Base-by-base conservation (phyloP, 176 grass and related monocot genomes). In the Zea luxurians region DNA sequence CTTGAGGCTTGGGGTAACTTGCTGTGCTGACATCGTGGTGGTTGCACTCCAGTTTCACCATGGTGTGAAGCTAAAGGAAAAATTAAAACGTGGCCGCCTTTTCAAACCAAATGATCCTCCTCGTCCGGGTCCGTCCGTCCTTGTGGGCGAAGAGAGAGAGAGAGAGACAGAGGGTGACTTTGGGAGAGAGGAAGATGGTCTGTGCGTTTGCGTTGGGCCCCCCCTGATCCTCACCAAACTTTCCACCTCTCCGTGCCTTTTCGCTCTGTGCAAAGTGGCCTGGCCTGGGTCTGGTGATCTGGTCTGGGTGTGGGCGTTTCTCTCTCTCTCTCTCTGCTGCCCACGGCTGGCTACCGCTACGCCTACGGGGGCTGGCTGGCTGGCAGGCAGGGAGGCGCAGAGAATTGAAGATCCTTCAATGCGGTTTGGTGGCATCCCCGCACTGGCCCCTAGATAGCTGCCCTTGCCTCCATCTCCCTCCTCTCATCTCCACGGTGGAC, bases 341-440 rank as follows among this genome's bases (percentile, higher is more conserved):
- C 27, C 27, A 27, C 27, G 27, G 27, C 27, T 27, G 27, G 27
- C 27, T 27, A 27, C 27, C 27, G 27, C 27, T 27, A 27, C 27
- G 27, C 0, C 27, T 27, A 27, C 27, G 27, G 48, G 71, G 73
- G 72, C 27, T 27, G 27, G 27, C 27, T 27, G 27, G 27, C 27
- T 61, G 82, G 73, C 78, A 85, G 82, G 73, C 78, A 85, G 66
- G 60, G 57, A 71, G 75, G 20, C 44, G 82, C 78, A 85, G 74
- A 68, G 78, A 90, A 90, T 90, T 90, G 81, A 93, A 90, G 87
- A 75, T 78, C 84, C 84, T 87, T 93, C 11, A 90, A 93, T 93
- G 91, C 15, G 74, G 87, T 90, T 87, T 85, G 84, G 91, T 90
- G 91, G 82, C 77, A 62, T 80, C 78, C 41, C 54, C 57, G 38